Conservation (phyloP, 371 early-diverging fungal genomes). For the Parasitella parasitica region DNA sequence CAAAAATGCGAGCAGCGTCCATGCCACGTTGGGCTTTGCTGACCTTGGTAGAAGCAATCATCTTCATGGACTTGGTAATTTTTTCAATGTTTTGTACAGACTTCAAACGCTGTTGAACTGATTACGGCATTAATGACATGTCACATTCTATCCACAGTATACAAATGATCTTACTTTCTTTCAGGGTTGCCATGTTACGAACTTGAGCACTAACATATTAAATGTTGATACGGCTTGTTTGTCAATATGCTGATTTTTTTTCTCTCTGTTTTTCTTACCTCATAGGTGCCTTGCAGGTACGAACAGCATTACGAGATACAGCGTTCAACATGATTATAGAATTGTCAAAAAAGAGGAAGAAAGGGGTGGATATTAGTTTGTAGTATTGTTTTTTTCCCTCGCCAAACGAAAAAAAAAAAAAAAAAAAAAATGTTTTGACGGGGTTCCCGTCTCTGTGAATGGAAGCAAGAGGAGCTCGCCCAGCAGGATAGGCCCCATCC, state of each 20-base stretch:
- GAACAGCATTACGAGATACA: conserved; percentile 11
- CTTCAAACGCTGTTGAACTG: conserved; percentile 95
- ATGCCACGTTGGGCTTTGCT: conserved; percentile 92
- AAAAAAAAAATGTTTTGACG: background rate
- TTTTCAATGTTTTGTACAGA: conserved; percentile 97
- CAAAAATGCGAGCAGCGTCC: conserved; percentile 90
- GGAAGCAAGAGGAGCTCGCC: no score
- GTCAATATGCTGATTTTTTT: background rate
- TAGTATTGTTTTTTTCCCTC: background rate
- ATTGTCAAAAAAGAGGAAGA: background rate
- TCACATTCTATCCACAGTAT: background rate
- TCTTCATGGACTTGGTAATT: conserved; percentile 99
- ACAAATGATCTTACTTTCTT: conserved; percentile 72
- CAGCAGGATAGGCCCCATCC: background rate
- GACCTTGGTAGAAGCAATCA: conserved; percentile 99
- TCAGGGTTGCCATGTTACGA: conserved; percentile 90
- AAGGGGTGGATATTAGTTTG: background rate
- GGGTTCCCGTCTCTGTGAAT: no score
- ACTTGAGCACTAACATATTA: conserved; percentile 53
- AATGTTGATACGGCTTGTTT: background rate
- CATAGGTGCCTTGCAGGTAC: conserved; percentile 8
- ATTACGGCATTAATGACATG: background rate
- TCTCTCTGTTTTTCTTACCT: background rate
- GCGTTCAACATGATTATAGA: conserved; percentile 6
- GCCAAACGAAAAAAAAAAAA: no score